Evolutionary conservation across 192 early-diverging fungal genomes (phyloP).

Genomic region (Backusella mclennaniae): DNA sequence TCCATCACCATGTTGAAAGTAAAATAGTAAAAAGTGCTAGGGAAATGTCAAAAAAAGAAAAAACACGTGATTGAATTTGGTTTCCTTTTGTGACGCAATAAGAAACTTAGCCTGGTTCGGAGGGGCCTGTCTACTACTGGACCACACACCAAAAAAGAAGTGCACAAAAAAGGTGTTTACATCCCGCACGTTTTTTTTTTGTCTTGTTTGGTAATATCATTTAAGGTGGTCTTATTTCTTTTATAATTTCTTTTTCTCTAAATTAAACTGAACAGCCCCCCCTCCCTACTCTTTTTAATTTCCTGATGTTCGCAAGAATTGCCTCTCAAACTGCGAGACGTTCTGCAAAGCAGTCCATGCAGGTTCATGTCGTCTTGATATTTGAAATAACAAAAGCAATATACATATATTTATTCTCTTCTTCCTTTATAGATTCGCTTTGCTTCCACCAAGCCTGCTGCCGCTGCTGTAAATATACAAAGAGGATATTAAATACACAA

Average conservation of each 20-base stretch:
- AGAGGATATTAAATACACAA: not conserved
- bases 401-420: not conserved
- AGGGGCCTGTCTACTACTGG: not conserved
- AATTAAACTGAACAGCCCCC: constrained; percentile 3
- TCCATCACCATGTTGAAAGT: too few species aligned
- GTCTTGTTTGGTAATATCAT: not conserved
- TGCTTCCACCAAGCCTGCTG: constrained; percentile 36
- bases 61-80: not conserved
- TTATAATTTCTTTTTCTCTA: not conserved
- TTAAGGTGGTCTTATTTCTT: not conserved
- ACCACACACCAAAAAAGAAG: not conserved
- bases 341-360: constrained; percentile 24
- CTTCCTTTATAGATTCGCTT: constrained; percentile 29
- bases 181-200: not conserved
- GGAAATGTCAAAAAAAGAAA: not conserved
- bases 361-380: constrained; percentile 10
- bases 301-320: constrained; percentile 39
- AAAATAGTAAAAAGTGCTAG: too few species aligned
- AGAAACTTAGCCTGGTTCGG: not conserved
- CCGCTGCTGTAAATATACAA: constrained; percentile 27
- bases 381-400: too few species aligned
- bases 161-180: not conserved
- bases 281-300: constrained; percentile 4
- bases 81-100: not conserved
- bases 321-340: constrained; percentile 36